Evolutionary conservation across 176 grass and related monocot genomes (phyloP), one percentile per base, ranked within the genome.

Genomic region (Paspalum vaginatum): DNA sequence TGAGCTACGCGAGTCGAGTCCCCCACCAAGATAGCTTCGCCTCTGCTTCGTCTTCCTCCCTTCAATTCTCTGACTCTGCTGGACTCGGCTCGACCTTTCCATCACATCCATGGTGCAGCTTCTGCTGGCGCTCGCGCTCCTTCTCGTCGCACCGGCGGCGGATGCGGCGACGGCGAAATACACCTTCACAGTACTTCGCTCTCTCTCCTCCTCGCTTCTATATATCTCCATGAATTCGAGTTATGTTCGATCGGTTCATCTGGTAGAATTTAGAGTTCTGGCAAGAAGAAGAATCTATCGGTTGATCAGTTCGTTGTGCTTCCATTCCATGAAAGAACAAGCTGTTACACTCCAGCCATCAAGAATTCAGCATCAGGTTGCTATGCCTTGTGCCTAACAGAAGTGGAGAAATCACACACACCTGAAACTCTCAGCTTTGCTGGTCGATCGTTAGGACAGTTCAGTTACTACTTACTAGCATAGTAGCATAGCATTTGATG

Each of bases 141-240:
- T 89, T 21, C 65, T 85, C 17, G 63, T 14, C 50, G 39, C 56
- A 61, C 74, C 82, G n/a, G 64, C 20, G 71, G 87, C 77, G 0
- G 87, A 89, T 49, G 87, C 87, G 41, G 72, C 71, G 11, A 89
- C 57, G 11, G 82, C 72, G 7, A 89, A 85, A 22, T 85, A 89
- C 72, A 89, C 55, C 1, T 89, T 89, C 82, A 85, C 82, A 50
- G 87, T 89, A 85, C 24, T 41, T 40, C 60, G 50, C 65, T 83
- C 8, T 55, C 42, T 37, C 21, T 74, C 39, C 53, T 21, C 14
- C 11, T 27, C 15, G 4, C 18, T 15, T 72, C 12, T 18, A 2
- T n/a, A n/a, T n/a, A n/a, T 72, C 68, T 20, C 11, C 44, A 7
- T 88, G 61, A 69, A 84, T 61, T 42, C 41, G 57, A 60, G 75